Base-by-base conservation (phyloP, 2,329 filamentous ascomycete species). In the Orbilia oligospora region DNA sequence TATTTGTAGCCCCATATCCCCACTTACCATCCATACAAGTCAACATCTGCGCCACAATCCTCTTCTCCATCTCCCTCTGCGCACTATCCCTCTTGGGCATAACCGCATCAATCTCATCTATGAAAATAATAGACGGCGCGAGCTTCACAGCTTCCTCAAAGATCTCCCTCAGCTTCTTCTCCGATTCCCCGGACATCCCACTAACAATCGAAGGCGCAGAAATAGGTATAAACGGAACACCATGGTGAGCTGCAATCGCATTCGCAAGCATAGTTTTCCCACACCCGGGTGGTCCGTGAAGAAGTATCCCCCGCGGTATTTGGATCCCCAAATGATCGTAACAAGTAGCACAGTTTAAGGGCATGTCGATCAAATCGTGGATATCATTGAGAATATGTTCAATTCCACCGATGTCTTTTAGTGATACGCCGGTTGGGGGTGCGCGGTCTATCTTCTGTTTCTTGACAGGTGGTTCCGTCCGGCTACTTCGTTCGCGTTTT, bases 31-130 rank as follows among this genome's bases (percentile, higher is more conserved):
- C 92, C 92, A 98, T 97, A 72, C 94, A 97, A 20, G 92, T 91
- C 71, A 93, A 86, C 80, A 98, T 90, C 83, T 97, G 92, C 0
- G 90, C 89, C 12, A 97, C 91, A 80, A 97, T 96, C 67, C 94
- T 88, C 83, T 93, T 93, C 83, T 97, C 94, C 90, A 97, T 95
- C 80, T 97, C 93, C 82, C 92, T 91, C 82, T 96, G 92, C 0
- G 92, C 90, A 69, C 90, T 92, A 80, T 97, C 93, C 71, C 92
- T 88, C 84, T 97, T 97, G 0, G 93, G 92, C 63, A 94, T 93
- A 82, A 98, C 96, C 3, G 92, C 91, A 84, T 99, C 94, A 66
- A 98, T 93, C 81, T 97, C 92, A 81, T 97, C 94, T 72, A 98
- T 92, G 82, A 97, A 97, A 3, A 99, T 88, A 4, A 99, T 87